Evolutionary conservation across 208 protist species (phyloP).

Genomic region (Trypanosomatidae sp.): DNA sequence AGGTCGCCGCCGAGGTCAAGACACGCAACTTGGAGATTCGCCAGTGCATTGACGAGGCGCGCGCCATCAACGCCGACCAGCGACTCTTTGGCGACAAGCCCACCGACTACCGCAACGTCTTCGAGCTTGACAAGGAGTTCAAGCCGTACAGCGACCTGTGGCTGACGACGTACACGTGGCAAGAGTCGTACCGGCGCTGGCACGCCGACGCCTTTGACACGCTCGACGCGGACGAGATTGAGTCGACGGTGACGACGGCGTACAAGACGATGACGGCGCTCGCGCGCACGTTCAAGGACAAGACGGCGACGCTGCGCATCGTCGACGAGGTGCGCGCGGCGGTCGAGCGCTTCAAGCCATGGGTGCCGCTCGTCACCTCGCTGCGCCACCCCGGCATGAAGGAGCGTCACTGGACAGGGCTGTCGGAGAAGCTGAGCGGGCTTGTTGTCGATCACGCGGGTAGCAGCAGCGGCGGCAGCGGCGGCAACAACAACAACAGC

Average conservation of each 20-base stretch:
- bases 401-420: constrained; percentile 90
- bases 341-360: constrained; percentile 92
- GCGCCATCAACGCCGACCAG: constrained; percentile 92
- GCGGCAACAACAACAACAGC: too few species aligned
- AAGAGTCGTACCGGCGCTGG: constrained; percentile 88
- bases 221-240: constrained; percentile 91
- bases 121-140: constrained; percentile 92
- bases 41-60: constrained; percentile 84
- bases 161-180: constrained; percentile 92
- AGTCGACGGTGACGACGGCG: constrained; percentile 65
- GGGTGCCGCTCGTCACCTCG: constrained; percentile 90
- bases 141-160: constrained; percentile 95
- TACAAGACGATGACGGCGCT: constrained; percentile 86
- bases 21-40: constrained; percentile 90
- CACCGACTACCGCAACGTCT: constrained; percentile 92
- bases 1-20: constrained; percentile 91
- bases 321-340: constrained; percentile 73
- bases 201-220: constrained; percentile 89
- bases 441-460: too few species aligned
- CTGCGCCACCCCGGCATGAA: constrained; percentile 95
- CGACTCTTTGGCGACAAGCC: constrained; percentile 90
- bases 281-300: constrained; percentile 90
- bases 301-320: constrained; percentile 79
- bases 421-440: constrained; percentile 82
- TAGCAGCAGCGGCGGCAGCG: too few species aligned